Conservation (phyloP, 2,329 filamentous ascomycete species). For the Fusarium foetens region DNA sequence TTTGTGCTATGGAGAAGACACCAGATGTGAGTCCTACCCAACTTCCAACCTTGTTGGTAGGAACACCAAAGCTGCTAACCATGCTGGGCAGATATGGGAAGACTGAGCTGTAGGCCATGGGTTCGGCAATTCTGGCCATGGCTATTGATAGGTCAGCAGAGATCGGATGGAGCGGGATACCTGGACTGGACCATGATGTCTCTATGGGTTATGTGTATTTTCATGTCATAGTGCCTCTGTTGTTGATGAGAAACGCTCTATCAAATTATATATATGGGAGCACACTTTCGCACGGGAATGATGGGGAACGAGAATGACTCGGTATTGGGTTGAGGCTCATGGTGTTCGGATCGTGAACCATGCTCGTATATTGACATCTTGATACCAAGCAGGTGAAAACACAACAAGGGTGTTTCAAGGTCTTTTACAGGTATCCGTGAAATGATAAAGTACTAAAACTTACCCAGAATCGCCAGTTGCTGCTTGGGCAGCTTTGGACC, state of each 20-base stretch:
- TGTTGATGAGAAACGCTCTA: constrained; percentile 36
- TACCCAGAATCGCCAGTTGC: constrained; percentile 83
- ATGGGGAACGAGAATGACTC: not conserved
- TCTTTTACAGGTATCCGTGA: not conserved
- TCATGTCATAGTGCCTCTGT: constrained; percentile 23
- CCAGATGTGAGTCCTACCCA: constrained; percentile 82
- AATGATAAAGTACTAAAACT: constrained; percentile 45
- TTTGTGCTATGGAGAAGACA: constrained; percentile 78
- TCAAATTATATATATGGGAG: not conserved
- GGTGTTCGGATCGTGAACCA: not conserved
- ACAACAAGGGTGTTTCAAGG: not conserved
- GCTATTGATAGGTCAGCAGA: constrained; percentile 61
- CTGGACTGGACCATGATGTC: constrained; percentile 28
- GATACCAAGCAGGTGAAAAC: not conserved
- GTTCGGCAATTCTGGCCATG: constrained; percentile 82
- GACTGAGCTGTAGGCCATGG: constrained; percentile 76
- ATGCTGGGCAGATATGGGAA: constrained; percentile 81
- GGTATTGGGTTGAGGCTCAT: not conserved
- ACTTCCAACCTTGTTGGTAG: constrained; percentile 76
- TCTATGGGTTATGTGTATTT: not conserved
- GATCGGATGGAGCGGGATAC: constrained; percentile 16
- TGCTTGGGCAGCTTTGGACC: constrained; percentile 75
- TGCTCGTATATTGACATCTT: not conserved
- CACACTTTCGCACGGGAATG: not conserved
- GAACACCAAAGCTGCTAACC: constrained; percentile 81